These are phyloP conservation scores for Fusarium ramigenum DNA, from an alignment of 2,329 filamentous ascomycete species.

Conservation along the genomic window DNA sequence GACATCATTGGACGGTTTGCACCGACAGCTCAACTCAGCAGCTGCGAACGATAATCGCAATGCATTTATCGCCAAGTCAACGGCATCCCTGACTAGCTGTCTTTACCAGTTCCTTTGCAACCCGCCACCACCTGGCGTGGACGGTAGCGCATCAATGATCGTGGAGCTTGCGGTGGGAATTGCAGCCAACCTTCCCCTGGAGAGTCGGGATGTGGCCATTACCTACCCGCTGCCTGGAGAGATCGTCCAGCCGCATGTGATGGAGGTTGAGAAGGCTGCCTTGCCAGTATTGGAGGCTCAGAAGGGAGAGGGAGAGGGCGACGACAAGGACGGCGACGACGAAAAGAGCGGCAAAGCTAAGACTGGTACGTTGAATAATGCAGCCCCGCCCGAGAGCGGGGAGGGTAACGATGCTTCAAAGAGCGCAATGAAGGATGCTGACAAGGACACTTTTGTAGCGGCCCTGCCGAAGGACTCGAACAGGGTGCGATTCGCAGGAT, in stretches of 20 bases:
- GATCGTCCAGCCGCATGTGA: constrained; percentile 73
- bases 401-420: constrained; percentile 45
- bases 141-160: constrained; percentile 90
- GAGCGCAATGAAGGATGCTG: constrained; percentile 48
- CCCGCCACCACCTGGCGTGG: constrained; percentile 81
- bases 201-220: constrained; percentile 90
- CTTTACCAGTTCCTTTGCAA: constrained; percentile 79
- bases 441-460: constrained; percentile 51
- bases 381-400: constrained; percentile 21
- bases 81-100: constrained; percentile 72
- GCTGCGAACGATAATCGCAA: constrained; percentile 73
- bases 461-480: constrained; percentile 55
- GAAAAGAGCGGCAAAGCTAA: constrained; percentile 58
- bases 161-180: constrained; percentile 90
- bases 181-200: constrained; percentile 84
- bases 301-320: constrained; percentile 54
- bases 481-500: constrained; percentile 79
- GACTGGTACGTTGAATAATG: constrained; percentile 55
- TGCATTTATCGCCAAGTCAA: constrained; percentile 75
- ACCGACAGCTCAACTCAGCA: constrained; percentile 72
- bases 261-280: constrained; percentile 84
- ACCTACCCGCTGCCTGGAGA: constrained; percentile 85
- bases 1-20: constrained; percentile 90
- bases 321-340: constrained; percentile 54
- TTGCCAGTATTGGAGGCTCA: constrained; percentile 69